A percentile compares a stretch with the other conserved stretches of the same genome.
Conservation (phyloP, 78 protist species). For the Dictyostelium firmibasis region DNA sequence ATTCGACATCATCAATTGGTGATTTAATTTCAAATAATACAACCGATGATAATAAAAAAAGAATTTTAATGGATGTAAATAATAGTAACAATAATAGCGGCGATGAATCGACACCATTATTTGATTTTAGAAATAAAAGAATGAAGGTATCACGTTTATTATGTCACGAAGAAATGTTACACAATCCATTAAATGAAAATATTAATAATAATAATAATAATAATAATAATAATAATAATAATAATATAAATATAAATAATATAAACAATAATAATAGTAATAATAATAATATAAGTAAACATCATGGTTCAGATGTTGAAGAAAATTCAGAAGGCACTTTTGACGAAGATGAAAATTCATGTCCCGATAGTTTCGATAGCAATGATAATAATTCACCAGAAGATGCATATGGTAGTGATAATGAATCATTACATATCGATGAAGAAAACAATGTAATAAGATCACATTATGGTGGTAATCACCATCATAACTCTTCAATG, state of each 20-base stretch:
- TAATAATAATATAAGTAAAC: not conserved
- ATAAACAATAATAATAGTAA: not conserved
- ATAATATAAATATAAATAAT: not conserved
- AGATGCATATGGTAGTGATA: constrained; percentile 16
- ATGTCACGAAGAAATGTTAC: constrained; percentile 46
- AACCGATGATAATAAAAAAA: not conserved
- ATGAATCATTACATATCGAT: constrained; percentile 33
- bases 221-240: not conserved
- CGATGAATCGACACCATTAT: not conserved
- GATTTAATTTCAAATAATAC: constrained; percentile 24
- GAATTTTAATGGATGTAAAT: not conserved
- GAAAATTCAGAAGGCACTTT: constrained; percentile 49
- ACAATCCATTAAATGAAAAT: not conserved
- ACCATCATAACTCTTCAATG: not conserved
- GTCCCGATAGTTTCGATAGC: constrained; percentile 68
- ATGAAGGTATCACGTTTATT: constrained; percentile 62
- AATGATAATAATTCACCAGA: constrained; percentile 58
- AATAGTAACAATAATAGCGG: not conserved
- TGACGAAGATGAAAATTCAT: constrained; percentile 60
- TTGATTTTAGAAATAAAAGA: constrained; percentile 53
- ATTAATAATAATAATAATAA: not conserved
- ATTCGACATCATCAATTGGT: constrained; percentile 54
- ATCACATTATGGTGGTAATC: not conserved
- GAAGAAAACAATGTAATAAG: constrained; percentile 3
- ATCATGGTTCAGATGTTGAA: constrained; percentile 38